phyloP scores from a whole-genome alignment of 108 stramenopile genomes.

The Cyclotella sp. region DNA sequence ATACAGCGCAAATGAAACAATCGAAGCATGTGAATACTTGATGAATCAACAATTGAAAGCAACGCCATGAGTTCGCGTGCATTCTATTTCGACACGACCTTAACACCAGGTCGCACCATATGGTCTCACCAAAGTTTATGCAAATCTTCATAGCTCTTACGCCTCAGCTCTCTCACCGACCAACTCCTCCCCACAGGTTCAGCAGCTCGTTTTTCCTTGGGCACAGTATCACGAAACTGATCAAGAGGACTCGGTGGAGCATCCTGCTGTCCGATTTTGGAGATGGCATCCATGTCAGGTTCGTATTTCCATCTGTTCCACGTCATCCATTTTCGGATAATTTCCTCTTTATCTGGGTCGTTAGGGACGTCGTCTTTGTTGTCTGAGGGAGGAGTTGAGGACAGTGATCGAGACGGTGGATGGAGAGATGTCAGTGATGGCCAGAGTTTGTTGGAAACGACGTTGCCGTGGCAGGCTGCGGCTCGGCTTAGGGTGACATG shows the following conservation, averaged over 20 bases:
- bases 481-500: neutral
- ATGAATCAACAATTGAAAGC: neutral
- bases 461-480: neutral
- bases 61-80: neutral
- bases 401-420: neutral
- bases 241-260: conserved; percentile 57
- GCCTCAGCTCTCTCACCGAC: conserved; percentile 81
- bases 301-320: conserved; percentile 48
- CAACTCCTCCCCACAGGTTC: conserved; percentile 83
- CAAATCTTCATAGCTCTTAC: conserved; percentile 91
- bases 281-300: conserved; percentile 33
- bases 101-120: no score
- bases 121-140: conserved; percentile 88
- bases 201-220: conserved; percentile 58
- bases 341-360: conserved; percentile 20
- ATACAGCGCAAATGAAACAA: neutral
- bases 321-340: conserved; percentile 47
- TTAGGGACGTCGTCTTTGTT: neutral
- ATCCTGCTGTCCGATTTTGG: conserved; percentile 38
- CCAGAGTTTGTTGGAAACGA: neutral
- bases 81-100: neutral
- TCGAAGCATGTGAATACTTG: neutral
- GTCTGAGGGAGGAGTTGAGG: neutral
- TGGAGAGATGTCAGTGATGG: conserved; percentile 6
- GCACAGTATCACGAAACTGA: conserved; percentile 80